A percentile compares a stretch with the other conserved stretches of the same genome.
Evolutionary conservation across 1,284 basidiomycete genomes (phyloP).

Genomic region (Ustilago crameri): DNA sequence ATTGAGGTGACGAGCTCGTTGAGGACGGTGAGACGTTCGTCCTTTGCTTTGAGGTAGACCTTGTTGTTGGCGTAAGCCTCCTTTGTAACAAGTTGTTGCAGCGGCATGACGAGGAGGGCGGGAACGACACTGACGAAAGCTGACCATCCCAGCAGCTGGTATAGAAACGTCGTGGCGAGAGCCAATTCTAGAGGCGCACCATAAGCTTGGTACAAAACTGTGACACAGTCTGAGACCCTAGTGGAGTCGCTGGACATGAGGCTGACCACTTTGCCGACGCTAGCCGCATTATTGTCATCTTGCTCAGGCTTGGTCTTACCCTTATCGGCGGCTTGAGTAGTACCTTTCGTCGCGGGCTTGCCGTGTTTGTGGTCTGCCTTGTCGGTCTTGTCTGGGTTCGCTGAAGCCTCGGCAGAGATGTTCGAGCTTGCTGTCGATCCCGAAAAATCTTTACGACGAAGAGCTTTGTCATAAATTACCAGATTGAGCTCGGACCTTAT

Average conservation of each 20-base stretch:
- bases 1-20: constrained; percentile 53
- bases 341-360: background rate
- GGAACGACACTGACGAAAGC: constrained; percentile 46
- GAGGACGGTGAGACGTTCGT: constrained; percentile 41
- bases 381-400: constrained; percentile 69
- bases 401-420: constrained; percentile 70
- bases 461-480: constrained; percentile 87
- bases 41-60: constrained; percentile 23
- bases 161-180: constrained; percentile 47
- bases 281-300: constrained; percentile 23
- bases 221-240: constrained; percentile 11
- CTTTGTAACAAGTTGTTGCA: constrained; percentile 39
- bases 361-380: constrained; percentile 12
- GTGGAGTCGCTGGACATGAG: constrained; percentile 43
- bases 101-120: constrained; percentile 38
- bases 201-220: constrained; percentile 29
- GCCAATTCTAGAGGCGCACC: constrained; percentile 47
- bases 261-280: constrained; percentile 47
- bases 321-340: constrained; percentile 2
- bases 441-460: constrained; percentile 84
- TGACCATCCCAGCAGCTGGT: constrained; percentile 53
- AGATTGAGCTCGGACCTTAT: constrained; percentile 81
- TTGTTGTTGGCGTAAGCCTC: constrained; percentile 16
- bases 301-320: constrained; percentile 14
- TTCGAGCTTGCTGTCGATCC: constrained; percentile 75